These are phyloP conservation scores for Colletotrichum echinochloae DNA, from an alignment of 2,329 filamentous ascomycete genomes.

Conservation along the genomic window DNA sequence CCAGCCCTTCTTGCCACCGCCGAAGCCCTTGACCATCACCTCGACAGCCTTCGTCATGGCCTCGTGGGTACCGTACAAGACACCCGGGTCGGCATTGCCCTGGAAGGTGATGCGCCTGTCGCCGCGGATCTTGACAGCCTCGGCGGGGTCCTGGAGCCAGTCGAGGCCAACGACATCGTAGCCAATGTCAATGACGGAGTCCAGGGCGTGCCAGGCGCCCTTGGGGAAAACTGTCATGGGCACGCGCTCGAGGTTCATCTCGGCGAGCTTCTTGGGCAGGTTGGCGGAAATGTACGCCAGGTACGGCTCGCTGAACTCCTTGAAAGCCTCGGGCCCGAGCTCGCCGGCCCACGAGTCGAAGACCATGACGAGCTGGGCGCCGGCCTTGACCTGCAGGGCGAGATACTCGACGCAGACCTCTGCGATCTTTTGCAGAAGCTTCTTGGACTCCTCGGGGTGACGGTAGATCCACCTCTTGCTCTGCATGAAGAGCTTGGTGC, in stretches of 20 bases:
- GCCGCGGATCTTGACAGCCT: conserved; percentile 84
- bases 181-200: conserved; percentile 86
- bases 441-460: conserved; percentile 83
- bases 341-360: conserved; percentile 99
- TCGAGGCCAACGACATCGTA: conserved; percentile 96
- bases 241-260: conserved; percentile 81
- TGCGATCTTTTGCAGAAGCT: conserved; percentile 88
- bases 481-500: conserved; percentile 93
- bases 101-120: conserved; percentile 83
- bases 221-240: conserved; percentile 99
- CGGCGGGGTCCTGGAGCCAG: conserved; percentile 90
- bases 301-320: conserved; percentile 87
- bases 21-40: conserved; percentile 89
- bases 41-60: conserved; percentile 86
- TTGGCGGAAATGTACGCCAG: conserved; percentile 85
- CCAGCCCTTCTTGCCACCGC: conserved; percentile 89
- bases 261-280: conserved; percentile 78
- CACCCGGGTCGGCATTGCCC: conserved; percentile 94
- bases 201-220: conserved; percentile 94
- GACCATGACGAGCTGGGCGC: conserved; percentile 95
- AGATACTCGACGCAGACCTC: conserved; percentile 96
- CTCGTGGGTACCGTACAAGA: conserved; percentile 86
- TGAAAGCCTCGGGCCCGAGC: conserved; percentile 85
- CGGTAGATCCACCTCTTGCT: conserved; percentile 97
- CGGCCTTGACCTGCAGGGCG: conserved; percentile 90